phyloP scores from a whole-genome alignment of 1,284 basidiomycete species.

The Ceratobasidium sp. region DNA sequence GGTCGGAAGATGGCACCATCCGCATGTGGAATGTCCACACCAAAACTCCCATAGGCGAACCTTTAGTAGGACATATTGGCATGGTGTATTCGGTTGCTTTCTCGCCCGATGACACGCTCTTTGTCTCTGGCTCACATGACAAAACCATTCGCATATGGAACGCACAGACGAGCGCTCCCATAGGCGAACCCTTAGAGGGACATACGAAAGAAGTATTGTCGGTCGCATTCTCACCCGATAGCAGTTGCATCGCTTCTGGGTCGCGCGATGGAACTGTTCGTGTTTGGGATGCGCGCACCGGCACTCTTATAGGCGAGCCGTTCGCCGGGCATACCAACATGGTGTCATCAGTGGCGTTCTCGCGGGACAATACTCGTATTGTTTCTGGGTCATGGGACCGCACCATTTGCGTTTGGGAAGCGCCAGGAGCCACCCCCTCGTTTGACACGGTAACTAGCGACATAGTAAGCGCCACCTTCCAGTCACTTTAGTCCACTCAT shows the following conservation, averaged over 20 bases:
- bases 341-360: neutral
- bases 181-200: neutral
- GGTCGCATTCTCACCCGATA: neutral
- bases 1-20: neutral
- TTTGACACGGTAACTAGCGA: too few species aligned
- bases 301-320: neutral
- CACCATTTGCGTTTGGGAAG: neutral
- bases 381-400: neutral
- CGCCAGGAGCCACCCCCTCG: too few species aligned
- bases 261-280: neutral
- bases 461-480: too few species aligned
- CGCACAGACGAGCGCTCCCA: neutral
- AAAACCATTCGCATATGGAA: neutral
- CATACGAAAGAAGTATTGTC: neutral
- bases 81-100: neutral
- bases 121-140: neutral
- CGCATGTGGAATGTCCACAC: neutral
- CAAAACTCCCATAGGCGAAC: neutral
- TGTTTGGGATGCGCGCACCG: constrained; percentile 4
- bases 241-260: neutral
- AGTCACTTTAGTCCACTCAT: too few species aligned
- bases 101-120: neutral
- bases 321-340: neutral
- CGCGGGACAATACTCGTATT: neutral
- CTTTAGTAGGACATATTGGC: neutral